A percentile compares a stretch with the other conserved stretches of the same genome.
phyloP scores from a whole-genome alignment of 106 monocot species.

The Hemerocallis citrina region DNA sequence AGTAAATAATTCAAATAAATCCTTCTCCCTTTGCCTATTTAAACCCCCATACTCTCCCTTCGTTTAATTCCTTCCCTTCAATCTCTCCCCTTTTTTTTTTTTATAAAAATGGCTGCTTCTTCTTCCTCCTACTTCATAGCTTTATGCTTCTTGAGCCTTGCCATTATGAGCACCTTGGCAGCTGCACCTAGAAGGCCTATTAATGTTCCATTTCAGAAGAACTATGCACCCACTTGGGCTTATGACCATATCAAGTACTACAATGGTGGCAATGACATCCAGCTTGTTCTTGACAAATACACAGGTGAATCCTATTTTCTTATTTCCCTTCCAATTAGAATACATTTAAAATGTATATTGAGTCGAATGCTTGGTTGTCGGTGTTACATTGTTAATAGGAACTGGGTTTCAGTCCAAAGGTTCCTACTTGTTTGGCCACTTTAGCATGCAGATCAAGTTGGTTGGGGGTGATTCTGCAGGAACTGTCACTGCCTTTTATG shows the following conservation, averaged over 20 bases:
- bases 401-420: conserved; percentile 36
- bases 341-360: not conserved
- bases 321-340: not conserved
- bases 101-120: conserved; percentile 5
- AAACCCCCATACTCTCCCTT: not conserved
- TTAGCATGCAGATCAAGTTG: conserved; percentile 41
- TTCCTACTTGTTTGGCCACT: conserved; percentile 36
- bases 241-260: conserved; percentile 31
- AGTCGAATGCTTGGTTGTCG: not conserved
- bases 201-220: conserved; percentile 27
- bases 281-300: conserved; percentile 34
- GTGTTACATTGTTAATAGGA: not conserved
- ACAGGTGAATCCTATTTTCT: conserved; percentile 9
- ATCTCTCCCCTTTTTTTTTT: not conserved
- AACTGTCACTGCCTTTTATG: conserved; percentile 47
- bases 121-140: not conserved
- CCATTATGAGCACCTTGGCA: conserved; percentile 2
- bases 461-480: conserved; percentile 43
- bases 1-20: not conserved
- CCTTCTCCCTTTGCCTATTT: not conserved
- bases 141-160: conserved; percentile 13
- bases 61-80: not conserved
- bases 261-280: conserved; percentile 27
- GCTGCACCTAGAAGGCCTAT: conserved; percentile 18
- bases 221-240: conserved; percentile 40